Conservation (phyloP, 139 green algal genomes). For the Picochlorum sp. region DNA sequence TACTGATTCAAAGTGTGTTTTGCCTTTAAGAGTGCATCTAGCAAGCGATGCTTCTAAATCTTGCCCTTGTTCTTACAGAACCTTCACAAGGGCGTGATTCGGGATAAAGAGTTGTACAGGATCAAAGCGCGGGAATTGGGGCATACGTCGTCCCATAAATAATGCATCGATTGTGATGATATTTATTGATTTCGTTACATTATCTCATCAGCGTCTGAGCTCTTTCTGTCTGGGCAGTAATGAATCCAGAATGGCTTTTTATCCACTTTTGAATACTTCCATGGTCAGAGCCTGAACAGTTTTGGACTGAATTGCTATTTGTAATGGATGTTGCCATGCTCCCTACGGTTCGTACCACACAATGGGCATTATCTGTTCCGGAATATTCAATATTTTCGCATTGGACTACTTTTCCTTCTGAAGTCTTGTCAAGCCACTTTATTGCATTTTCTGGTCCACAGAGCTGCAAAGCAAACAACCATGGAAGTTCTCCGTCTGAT, state of each 20-base stretch:
- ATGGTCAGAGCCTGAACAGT: no score
- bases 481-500: neutral
- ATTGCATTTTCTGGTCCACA: conserved; percentile 1
- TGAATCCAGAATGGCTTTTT: no score
- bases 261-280: no score
- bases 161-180: no score
- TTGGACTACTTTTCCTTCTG: neutral
- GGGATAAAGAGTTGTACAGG: conserved; percentile 28
- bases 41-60: no score
- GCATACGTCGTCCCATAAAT: no score
- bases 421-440: conserved; percentile 1
- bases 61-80: no score
- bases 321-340: neutral
- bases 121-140: conserved; percentile 19
- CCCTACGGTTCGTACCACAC: neutral
- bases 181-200: neutral
- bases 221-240: neutral
- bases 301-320: neutral
- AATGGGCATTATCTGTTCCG: neutral
- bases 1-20: neutral
- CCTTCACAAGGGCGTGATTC: conserved; percentile 25
- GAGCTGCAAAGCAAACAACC: conserved; percentile 4
- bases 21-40: neutral
- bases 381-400: neutral
- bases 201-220: neutral